Base-by-base conservation (phyloP, 2,329 filamentous ascomycete species). In the Teratosphaeria gauchensis region DNA sequence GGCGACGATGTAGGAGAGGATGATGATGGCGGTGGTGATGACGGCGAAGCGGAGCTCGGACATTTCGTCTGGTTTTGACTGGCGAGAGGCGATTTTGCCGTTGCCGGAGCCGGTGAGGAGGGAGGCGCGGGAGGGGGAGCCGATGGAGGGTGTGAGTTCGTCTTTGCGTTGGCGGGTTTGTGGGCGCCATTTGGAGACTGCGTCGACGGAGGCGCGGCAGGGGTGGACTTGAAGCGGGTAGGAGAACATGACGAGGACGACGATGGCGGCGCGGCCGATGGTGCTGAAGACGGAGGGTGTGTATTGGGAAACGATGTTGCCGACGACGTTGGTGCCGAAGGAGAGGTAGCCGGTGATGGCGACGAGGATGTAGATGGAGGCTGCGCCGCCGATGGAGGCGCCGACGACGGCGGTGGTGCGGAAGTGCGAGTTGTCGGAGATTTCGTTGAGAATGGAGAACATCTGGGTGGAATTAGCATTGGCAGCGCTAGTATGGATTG, bases 391-490 rank as follows among this genome's bases (percentile, higher is more conserved):
- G 66, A 96, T 96, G 67, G 91, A 95, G 3, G 87, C 82, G 24
- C 82, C 79, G 12, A 97, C 85, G 8, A 99, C 92, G 16, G 83
- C 82, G 0, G 90, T 87, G 7, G 92, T 87, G 62, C 87, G 87
- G 68, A 79, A 81, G 21, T 90, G 90, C 2, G 89, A 89, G 73
- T 91, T 90, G 71, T 96, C 86, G 59, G 84, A 82, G 65, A 99
- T 90, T 75, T 99, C 94, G 69, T 99, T 99, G 52, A 99, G 77
- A 64, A 99, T 95, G 11, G 92, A 96, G 73, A 99, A 99, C 94
- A 99, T 99, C 89, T 94, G 65, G 16, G 8, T 33, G 42, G n/a
- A 30, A 14, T 32, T 14, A 38, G 21, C 16, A 21, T 11, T 19
- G 31, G 35, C 5, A 55, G 31, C 8, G 3, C 48, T 9, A 5